Conservation (phyloP, 257 asterid genomes). For the Salvia hispanica region DNA sequence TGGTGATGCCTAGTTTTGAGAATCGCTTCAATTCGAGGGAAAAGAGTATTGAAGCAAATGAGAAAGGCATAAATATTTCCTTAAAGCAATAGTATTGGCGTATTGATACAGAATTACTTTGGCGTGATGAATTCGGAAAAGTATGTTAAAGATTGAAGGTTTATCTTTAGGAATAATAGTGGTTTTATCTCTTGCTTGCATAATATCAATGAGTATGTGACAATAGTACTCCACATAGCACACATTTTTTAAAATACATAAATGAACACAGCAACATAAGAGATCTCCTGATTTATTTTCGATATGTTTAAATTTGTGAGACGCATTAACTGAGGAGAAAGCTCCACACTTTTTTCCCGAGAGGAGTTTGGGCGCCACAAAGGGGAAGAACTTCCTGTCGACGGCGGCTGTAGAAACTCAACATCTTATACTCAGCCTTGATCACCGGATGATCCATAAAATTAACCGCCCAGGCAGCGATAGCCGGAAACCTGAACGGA, state of each 20-base stretch:
- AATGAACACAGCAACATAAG: too few species aligned
- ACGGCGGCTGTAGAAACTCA: constrained; percentile 25
- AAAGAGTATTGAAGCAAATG: background rate
- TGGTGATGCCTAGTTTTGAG: background rate
- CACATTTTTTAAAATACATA: too few species aligned
- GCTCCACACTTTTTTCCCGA: background rate
- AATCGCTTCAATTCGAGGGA: constrained; percentile 22
- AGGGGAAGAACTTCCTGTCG: constrained; percentile 13
- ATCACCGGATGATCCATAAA: constrained; percentile 30
- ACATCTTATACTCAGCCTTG: constrained; percentile 28
- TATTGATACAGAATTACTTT: background rate
- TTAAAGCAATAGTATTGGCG: background rate
- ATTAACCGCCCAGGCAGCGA: constrained; percentile 24
- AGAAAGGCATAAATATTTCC: constrained; percentile 24
- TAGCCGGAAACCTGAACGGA: constrained; percentile 31
- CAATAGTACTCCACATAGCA: too few species aligned
- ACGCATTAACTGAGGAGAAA: background rate
- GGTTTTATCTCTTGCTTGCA: background rate
- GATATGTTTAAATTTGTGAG: too few species aligned
- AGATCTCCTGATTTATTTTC: too few species aligned
- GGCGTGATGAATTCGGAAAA: constrained; percentile 17
- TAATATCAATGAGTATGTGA: too few species aligned
- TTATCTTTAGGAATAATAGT: background rate
- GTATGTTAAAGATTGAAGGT: constrained; percentile 25
- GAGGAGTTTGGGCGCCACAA: background rate